Percentiles rank a stretch among this genome's conserved stretches.
Conservation (phyloP, 1,139 yeast species). For the Lodderomyces metapsilosis region DNA sequence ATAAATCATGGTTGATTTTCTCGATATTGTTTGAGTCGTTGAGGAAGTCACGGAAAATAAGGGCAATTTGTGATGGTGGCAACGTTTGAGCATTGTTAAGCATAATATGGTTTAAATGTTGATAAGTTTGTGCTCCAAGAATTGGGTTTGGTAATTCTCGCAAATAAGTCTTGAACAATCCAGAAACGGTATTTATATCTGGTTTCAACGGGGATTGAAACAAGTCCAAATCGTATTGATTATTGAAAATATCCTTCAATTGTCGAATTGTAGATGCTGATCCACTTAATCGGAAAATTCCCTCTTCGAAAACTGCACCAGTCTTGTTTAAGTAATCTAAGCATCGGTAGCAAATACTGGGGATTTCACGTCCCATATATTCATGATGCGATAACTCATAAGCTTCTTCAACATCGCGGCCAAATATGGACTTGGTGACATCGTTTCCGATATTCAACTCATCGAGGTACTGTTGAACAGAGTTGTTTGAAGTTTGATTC, state of each 20-base stretch:
- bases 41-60: constrained; percentile 31
- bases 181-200: constrained; percentile 79
- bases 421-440: constrained; percentile 53
- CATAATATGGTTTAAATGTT: constrained; percentile 22
- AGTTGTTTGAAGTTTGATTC: constrained; percentile 14
- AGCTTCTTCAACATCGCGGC: constrained; percentile 59
- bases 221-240: constrained; percentile 67
- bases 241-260: constrained; percentile 68
- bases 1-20: constrained; percentile 54
- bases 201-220: constrained; percentile 39
- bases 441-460: constrained; percentile 40
- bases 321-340: constrained; percentile 64
- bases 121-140: constrained; percentile 51
- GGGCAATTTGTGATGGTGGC: constrained; percentile 27
- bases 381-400: constrained; percentile 48
- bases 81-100: constrained; percentile 8
- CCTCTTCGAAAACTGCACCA: constrained; percentile 82
- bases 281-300: constrained; percentile 88
- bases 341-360: constrained; percentile 78
- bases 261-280: constrained; percentile 76
- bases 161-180: constrained; percentile 69
- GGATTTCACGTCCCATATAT: constrained; percentile 52
- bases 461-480: constrained; percentile 38
- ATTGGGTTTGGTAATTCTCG: constrained; percentile 68
- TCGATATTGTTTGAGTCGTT: constrained; percentile 26